These are phyloP conservation scores for Sporothrix pallida DNA, from an alignment of 2,329 filamentous ascomycete species.

Conservation along the genomic window DNA sequence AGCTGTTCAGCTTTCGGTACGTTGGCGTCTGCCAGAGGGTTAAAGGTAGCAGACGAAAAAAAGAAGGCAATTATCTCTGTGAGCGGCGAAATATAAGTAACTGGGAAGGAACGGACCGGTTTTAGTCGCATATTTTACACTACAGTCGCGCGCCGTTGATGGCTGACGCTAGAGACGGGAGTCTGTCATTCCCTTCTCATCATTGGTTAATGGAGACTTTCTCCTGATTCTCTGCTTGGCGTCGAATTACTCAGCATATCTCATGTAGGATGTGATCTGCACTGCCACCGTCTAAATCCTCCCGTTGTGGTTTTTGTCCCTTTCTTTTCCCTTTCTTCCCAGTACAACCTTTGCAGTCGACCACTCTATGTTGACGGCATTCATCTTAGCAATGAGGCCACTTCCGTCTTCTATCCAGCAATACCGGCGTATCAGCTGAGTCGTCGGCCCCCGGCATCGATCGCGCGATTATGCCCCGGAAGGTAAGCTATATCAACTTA, in stretches of 20 bases:
- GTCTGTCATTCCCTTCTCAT: not conserved
- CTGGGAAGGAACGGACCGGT: not conserved
- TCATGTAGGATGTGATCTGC: no score
- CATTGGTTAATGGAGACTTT: not conserved
- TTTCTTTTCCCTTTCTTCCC: not conserved
- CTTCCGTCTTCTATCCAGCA: not conserved
- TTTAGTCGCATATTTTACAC: not conserved
- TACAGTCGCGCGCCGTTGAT: not conserved
- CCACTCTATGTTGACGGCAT: not conserved
- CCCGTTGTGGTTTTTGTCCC: not conserved
- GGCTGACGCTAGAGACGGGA: not conserved
- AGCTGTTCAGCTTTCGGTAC: not conserved
- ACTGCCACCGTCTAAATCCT: not conserved
- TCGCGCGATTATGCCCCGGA: slow-evolving; percentile 15
- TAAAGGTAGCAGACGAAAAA: not conserved
- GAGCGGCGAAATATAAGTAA: slow-evolving; percentile 3
- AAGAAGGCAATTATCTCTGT: not conserved
- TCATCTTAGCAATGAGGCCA: not conserved
- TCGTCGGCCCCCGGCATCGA: not conserved
- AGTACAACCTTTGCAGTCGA: not conserved
- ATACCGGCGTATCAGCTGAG: not conserved
- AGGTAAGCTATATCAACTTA: not conserved
- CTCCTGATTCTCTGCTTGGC: not conserved
- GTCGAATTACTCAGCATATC: not conserved
- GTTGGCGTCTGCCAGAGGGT: not conserved